These are phyloP conservation scores for Fusarium compactum DNA, from an alignment of 2,329 filamentous ascomycete genomes.

Conservation along the genomic window DNA sequence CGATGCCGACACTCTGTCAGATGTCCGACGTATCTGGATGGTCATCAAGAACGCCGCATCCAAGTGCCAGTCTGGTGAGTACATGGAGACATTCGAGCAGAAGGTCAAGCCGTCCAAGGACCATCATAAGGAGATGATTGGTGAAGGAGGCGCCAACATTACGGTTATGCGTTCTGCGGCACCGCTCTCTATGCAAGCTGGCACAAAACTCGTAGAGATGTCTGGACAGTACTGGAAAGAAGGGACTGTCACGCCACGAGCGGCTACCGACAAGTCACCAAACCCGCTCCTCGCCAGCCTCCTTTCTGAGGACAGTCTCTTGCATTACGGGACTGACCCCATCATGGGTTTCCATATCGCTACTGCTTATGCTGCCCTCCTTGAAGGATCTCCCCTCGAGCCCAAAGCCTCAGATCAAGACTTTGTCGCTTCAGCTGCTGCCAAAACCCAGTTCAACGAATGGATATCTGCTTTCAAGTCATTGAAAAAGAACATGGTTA, in stretches of 20 bases:
- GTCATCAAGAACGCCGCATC: constrained; percentile 38
- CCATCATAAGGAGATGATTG: constrained; percentile 18
- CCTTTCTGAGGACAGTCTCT: constrained; percentile 50
- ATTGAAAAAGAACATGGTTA: constrained; percentile 46
- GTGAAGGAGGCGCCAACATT: constrained; percentile 40
- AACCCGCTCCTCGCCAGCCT: constrained; percentile 62
- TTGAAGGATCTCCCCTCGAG: constrained; percentile 55
- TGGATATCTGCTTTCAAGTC: constrained; percentile 59
- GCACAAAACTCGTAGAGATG: constrained; percentile 37
- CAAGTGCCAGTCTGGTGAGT: constrained; percentile 19
- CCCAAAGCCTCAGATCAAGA: constrained; percentile 26
- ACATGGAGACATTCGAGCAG: constrained; percentile 25
- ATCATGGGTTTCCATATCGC: constrained; percentile 69
- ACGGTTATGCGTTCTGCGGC: constrained; percentile 55
- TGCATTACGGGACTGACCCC: constrained; percentile 65
- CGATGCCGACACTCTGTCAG: constrained; percentile 59
- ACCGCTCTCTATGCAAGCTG: constrained; percentile 50
- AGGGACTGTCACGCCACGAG: constrained; percentile 48
- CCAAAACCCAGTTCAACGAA: constrained; percentile 59
- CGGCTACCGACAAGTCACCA: constrained; percentile 38
- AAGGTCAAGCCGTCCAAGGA: constrained; percentile 40
- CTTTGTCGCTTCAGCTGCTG: constrained; percentile 50
- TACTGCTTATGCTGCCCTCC: constrained; percentile 56
- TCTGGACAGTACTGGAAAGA: constrained; percentile 53
- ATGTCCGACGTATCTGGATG: constrained; percentile 56